Evolutionary conservation across 225 moss, liverwort and hornwort genomes (phyloP).

Genomic region (Physcomitrium patens): DNA sequence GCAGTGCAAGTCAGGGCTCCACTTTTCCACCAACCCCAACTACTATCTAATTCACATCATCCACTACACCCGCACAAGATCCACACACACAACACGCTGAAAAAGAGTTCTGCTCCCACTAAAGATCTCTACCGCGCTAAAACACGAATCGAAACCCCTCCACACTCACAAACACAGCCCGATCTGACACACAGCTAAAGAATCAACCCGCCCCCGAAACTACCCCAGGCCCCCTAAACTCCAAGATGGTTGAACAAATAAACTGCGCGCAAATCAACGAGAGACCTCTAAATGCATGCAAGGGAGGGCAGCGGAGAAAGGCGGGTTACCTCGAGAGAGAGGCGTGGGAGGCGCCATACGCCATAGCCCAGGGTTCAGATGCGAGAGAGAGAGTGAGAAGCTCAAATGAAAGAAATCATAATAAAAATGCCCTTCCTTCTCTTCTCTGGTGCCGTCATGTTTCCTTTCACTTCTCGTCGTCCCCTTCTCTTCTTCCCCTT

Average conservation of each 20-base stretch:
- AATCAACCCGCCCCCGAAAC: neutral
- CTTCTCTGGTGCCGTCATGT: too few relatives aligned
- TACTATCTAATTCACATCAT: neutral
- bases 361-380: slow-evolving; percentile 34
- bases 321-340: slow-evolving; percentile 26
- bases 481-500: too few relatives aligned
- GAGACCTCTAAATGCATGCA: neutral
- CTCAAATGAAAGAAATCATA: too few relatives aligned
- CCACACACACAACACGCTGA: neutral
- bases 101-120: neutral
- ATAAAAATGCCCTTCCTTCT: too few relatives aligned
- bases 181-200: neutral
- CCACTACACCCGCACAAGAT: neutral
- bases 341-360: slow-evolving; percentile 40
- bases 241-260: neutral
- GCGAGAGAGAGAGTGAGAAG: neutral
- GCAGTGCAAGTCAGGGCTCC: neutral
- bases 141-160: neutral
- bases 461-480: too few relatives aligned
- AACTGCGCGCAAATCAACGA: neutral
- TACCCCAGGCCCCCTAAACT: neutral
- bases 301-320: neutral
- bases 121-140: neutral
- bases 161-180: neutral
- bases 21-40: slow-evolving; percentile 5